Percentiles rank a stretch among this genome's conserved stretches.
Evolutionary conservation across 1,284 basidiomycete genomes (phyloP).

Genomic region (Cryptococcus floricola): DNA sequence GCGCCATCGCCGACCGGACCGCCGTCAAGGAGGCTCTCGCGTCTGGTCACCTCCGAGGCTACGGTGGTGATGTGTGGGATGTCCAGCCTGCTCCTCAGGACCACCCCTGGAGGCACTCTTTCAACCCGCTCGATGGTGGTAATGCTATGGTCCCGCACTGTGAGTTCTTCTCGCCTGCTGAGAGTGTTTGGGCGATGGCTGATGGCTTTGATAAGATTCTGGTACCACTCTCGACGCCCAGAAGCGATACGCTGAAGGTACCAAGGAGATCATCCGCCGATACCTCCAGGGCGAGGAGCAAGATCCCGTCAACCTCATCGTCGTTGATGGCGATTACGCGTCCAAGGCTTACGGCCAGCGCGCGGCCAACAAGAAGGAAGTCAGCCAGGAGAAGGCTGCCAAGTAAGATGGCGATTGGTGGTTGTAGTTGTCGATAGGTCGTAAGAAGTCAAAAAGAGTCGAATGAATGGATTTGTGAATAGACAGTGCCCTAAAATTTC

Average conservation of each 20-base stretch:
- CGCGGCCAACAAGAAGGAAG: slow-evolving; percentile 15
- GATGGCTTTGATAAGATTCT: slow-evolving; percentile 57
- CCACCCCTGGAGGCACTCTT: slow-evolving; percentile 79
- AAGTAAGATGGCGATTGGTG: not conserved
- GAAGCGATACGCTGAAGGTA: slow-evolving; percentile 77
- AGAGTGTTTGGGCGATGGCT: slow-evolving; percentile 1
- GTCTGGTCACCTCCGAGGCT: slow-evolving; percentile 69
- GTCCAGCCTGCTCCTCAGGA: slow-evolving; percentile 79
- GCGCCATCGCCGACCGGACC: slow-evolving; percentile 83
- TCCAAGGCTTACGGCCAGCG: slow-evolving; percentile 48
- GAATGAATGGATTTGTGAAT: not conserved
- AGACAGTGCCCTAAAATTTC: not conserved
- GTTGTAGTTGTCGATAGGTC: not conserved
- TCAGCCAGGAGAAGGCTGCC: slow-evolving; percentile 10
- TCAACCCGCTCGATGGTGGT: slow-evolving; percentile 73
- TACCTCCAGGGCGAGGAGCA: slow-evolving; percentile 68
- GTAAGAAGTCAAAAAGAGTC: not conserved
- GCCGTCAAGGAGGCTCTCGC: slow-evolving; percentile 73
- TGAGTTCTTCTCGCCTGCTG: slow-evolving; percentile 1
- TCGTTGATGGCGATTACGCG: slow-evolving; percentile 57
- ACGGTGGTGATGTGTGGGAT: slow-evolving; percentile 57
- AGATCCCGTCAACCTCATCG: slow-evolving; percentile 75
- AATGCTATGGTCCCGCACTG: slow-evolving; percentile 66
- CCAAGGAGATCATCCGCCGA: slow-evolving; percentile 73
- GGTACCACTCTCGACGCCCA: slow-evolving; percentile 92